Conservation (phyloP, 495 filamentous ascomycete species). For the Rostrohypoxylon terebratum region DNA sequence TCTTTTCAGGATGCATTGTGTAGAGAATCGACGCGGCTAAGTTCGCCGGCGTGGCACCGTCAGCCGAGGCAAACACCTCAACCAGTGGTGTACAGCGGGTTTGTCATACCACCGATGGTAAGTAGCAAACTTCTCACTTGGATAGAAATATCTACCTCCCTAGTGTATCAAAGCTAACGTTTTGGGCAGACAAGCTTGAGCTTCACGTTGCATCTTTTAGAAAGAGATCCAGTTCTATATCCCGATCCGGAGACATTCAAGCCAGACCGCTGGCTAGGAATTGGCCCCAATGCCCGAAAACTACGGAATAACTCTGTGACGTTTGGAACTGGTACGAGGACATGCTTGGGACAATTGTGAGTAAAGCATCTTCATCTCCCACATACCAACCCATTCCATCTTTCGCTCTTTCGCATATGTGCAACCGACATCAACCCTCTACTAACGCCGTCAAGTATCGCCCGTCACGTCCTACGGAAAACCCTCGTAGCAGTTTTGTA, state of each 20-base stretch:
- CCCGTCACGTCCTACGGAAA: slow-evolving; percentile 4
- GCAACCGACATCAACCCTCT: not conserved
- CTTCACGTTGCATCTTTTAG: not conserved
- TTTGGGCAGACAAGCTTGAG: not conserved
- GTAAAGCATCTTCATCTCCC: not conserved
- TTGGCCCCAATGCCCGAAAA: slow-evolving; percentile 4
- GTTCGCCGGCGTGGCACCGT: slow-evolving; percentile 7
- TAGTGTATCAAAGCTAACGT: not conserved
- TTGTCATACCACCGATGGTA: slow-evolving; percentile 5
- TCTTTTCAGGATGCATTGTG: slow-evolving; percentile 1
- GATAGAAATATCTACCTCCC: not conserved
- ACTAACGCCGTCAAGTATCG: not conserved
- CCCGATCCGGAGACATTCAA: slow-evolving; percentile 1
- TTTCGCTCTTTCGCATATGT: not conserved
- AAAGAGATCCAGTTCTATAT: slow-evolving; percentile 7
- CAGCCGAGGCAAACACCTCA: slow-evolving; percentile 10
- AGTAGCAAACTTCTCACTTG: not conserved
- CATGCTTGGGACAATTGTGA: slow-evolving; percentile 11
- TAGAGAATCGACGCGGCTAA: slow-evolving; percentile 7
- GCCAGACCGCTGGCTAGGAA: slow-evolving; percentile 1
- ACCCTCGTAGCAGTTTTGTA: slow-evolving; percentile 4
- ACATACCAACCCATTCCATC: not conserved
- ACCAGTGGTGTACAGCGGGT: not conserved
- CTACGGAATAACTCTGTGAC: slow-evolving; percentile 10
- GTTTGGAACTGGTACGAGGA: slow-evolving; percentile 1